Evolutionary conservation across 2,329 filamentous ascomycete genomes (phyloP).

Genomic region (Diplodia intermedia): DNA sequence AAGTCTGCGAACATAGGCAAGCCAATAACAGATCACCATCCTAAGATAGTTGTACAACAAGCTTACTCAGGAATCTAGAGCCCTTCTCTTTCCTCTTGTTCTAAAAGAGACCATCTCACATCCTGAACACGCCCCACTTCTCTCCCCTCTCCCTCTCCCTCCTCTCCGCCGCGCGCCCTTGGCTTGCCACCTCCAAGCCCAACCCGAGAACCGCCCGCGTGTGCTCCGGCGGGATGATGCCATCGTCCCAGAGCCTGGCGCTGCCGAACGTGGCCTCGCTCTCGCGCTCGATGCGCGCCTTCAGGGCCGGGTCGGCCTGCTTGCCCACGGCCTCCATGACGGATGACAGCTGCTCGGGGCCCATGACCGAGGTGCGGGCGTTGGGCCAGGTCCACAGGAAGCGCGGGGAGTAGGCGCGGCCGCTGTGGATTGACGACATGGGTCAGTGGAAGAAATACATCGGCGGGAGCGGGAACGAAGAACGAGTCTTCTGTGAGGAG

Average conservation of each 20-base stretch:
- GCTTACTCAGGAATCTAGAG: too few species aligned
- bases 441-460: background rate
- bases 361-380: slow-evolving; percentile 96
- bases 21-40: too few species aligned
- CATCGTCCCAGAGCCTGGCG: slow-evolving; percentile 81
- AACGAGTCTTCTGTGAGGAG: slow-evolving; percentile 22
- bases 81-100: background rate
- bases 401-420: slow-evolving; percentile 86
- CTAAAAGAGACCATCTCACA: slow-evolving; percentile 37
- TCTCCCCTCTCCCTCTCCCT: slow-evolving; percentile 44
- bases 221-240: slow-evolving; percentile 58
- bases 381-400: slow-evolving; percentile 98
- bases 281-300: slow-evolving; percentile 85
- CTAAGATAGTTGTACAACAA: too few species aligned
- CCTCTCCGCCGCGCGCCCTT: slow-evolving; percentile 48
- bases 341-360: slow-evolving; percentile 83
- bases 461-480: background rate
- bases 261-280: slow-evolving; percentile 88
- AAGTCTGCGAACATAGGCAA: too few species aligned
- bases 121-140: slow-evolving; percentile 51
- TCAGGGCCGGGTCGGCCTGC: slow-evolving; percentile 78
- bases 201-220: slow-evolving; percentile 58
- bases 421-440: slow-evolving; percentile 55
- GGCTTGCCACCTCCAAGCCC: slow-evolving; percentile 53
- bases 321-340: slow-evolving; percentile 97